Percentiles rank a stretch among this genome's conserved stretches.
Evolutionary conservation across 1,284 basidiomycete genomes (phyloP).

Genomic region (Ceratorhiza oryzae-sativae): DNA sequence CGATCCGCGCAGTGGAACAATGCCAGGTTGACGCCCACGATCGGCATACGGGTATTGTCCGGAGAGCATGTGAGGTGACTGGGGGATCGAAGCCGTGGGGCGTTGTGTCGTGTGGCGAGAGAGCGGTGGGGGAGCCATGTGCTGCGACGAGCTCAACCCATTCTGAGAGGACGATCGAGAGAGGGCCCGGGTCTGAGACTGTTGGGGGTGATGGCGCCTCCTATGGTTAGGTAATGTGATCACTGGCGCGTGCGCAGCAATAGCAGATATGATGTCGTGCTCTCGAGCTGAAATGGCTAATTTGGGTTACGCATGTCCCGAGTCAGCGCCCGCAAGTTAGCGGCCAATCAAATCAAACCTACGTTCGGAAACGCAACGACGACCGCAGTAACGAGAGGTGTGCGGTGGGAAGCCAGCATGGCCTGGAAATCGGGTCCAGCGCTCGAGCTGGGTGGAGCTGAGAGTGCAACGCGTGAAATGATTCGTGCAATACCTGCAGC

Average conservation of each 20-base stretch:
- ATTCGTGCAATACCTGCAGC: conserved; percentile 25
- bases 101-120: conserved; percentile 19
- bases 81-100: conserved; percentile 9
- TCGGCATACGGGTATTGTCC: background rate
- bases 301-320: background rate
- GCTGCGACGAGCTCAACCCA: conserved; percentile 5
- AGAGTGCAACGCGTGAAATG: conserved; percentile 37
- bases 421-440: conserved; percentile 35
- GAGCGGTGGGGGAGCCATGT: background rate
- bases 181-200: conserved; percentile 24
- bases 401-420: conserved; percentile 38
- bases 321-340: conserved; percentile 6
- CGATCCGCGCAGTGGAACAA: conserved; percentile 6
- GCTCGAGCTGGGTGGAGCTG: conserved; percentile 32
- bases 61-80: conserved; percentile 10
- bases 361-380: conserved; percentile 38
- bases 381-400: conserved; percentile 40
- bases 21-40: conserved; percentile 12
- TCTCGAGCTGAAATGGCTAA: conserved; percentile 39
- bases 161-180: conserved; percentile 26
- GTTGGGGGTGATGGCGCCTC: conserved; percentile 36
- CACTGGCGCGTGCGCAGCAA: conserved; percentile 39
- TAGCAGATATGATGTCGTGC: conserved; percentile 32
- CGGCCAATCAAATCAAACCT: conserved; percentile 8
- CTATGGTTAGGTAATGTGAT: conserved; percentile 39